Evolutionary conservation across 2,329 filamentous ascomycete species (phyloP).

Genomic region (Magnaporthiopsis incrustans): DNA sequence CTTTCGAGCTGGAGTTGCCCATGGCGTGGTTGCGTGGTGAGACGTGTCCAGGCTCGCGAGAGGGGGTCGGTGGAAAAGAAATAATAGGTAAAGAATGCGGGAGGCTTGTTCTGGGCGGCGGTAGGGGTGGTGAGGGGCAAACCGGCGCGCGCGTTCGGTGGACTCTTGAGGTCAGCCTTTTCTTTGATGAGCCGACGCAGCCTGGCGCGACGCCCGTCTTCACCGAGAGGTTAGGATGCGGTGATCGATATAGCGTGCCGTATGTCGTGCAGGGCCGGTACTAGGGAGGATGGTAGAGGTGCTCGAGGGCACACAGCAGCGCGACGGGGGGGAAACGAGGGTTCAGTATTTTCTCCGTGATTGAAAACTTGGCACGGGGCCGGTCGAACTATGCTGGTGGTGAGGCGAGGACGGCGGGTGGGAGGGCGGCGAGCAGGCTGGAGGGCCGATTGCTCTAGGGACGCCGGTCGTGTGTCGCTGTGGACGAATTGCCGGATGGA

Average conservation of each 20-base stretch:
- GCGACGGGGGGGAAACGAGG: conserved; percentile 33
- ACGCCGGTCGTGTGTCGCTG: background rate
- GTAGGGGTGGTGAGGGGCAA: background rate
- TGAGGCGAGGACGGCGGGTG: background rate
- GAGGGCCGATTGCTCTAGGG: background rate
- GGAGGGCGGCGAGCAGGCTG: background rate
- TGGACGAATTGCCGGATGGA: background rate
- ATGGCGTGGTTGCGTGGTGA: conserved; percentile 35
- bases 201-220: conserved; percentile 28
- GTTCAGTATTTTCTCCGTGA: conserved; percentile 42
- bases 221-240: conserved; percentile 13
- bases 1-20: conserved; percentile 69
- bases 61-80: conserved; percentile 17
- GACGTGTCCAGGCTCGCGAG: background rate
- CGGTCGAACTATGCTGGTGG: background rate
- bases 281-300: conserved; percentile 47
- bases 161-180: background rate
- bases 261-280: conserved; percentile 17
- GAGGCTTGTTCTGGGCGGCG: background rate
- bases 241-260: background rate
- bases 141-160: conserved; percentile 11
- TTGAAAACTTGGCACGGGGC: conserved; percentile 28
- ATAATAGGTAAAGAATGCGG: background rate
- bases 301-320: conserved; percentile 38
- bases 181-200: conserved; percentile 23